A percentile compares a stretch with the other conserved stretches of the same genome.
These are phyloP conservation scores for Aspergillus alliaceus DNA, from an alignment of 2,329 filamentous ascomycete species.

Conservation along the genomic window DNA sequence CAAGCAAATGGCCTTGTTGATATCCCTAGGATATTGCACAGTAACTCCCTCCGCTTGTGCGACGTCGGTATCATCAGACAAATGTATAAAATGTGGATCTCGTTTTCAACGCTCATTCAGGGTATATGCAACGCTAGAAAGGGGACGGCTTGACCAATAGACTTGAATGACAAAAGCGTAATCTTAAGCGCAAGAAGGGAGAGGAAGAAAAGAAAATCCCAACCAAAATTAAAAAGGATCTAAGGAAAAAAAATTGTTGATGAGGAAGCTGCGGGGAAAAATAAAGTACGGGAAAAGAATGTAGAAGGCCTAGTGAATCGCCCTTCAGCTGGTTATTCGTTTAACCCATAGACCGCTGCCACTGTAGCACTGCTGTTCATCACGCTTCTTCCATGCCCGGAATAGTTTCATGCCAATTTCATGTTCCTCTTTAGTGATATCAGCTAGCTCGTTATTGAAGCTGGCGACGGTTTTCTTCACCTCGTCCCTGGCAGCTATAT, in stretches of 20 bases:
- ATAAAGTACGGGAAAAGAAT: not conserved
- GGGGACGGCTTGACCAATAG: constrained; percentile 20
- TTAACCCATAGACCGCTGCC: constrained; percentile 72
- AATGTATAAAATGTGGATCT: not conserved
- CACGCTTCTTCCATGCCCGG: constrained; percentile 71
- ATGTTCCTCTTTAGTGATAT: constrained; percentile 74
- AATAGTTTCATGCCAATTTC: constrained; percentile 75
- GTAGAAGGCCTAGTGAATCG: constrained; percentile 1
- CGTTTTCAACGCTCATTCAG: not conserved
- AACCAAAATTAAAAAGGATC: not conserved
- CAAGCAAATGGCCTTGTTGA: not conserved
- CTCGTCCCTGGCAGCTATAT: constrained; percentile 59
- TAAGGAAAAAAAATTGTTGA: not conserved
- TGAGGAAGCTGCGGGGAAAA: not conserved
- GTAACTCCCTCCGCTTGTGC: not conserved
- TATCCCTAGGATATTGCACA: not conserved
- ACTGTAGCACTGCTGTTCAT: constrained; percentile 55
- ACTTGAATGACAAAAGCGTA: constrained; percentile 14
- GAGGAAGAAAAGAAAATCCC: constrained; percentile 1
- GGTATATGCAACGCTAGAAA: constrained; percentile 11
- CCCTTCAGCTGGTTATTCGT: constrained; percentile 64
- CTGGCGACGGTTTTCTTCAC: constrained; percentile 65
- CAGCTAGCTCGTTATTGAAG: constrained; percentile 66
- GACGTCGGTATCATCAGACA: not conserved
- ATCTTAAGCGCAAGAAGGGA: constrained; percentile 7